A percentile compares a stretch with the other conserved stretches of the same genome.
Conservation (phyloP, 495 filamentous ascomycete species). For the Xylaria bambusicola region DNA sequence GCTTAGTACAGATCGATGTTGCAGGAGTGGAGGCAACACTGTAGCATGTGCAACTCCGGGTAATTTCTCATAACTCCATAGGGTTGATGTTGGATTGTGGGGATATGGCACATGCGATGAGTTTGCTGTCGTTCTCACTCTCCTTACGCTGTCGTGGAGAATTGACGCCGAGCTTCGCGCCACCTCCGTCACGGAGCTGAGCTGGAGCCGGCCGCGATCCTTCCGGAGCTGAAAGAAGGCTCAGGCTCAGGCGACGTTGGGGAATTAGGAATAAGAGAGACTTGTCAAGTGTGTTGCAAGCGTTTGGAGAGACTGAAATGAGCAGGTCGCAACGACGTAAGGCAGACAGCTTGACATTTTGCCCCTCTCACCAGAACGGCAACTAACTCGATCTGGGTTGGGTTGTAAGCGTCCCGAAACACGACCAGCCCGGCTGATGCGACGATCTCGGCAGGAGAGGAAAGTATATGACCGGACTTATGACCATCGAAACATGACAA, state of each 20-base stretch:
- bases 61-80: background rate
- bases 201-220: background rate
- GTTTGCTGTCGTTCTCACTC: background rate
- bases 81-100: background rate
- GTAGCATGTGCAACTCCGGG: background rate
- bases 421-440: constrained; percentile 8
- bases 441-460: constrained; percentile 6
- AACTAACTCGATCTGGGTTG: background rate
- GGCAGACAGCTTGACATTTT: background rate
- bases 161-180: background rate
- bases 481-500: constrained; percentile 12
- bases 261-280: background rate
- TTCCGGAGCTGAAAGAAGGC: background rate
- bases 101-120: background rate
- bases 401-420: constrained; percentile 5
- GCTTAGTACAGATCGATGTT: no score
- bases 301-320: constrained; percentile 4
- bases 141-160: background rate
- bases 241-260: background rate
- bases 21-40: no score
- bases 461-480: constrained; percentile 6
- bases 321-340: constrained; percentile 8
- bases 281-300: background rate
- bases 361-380: background rate
- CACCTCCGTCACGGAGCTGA: constrained; percentile 12